Base-by-base conservation (phyloP, 1,139 yeast genomes). In the Pichia sp. region DNA sequence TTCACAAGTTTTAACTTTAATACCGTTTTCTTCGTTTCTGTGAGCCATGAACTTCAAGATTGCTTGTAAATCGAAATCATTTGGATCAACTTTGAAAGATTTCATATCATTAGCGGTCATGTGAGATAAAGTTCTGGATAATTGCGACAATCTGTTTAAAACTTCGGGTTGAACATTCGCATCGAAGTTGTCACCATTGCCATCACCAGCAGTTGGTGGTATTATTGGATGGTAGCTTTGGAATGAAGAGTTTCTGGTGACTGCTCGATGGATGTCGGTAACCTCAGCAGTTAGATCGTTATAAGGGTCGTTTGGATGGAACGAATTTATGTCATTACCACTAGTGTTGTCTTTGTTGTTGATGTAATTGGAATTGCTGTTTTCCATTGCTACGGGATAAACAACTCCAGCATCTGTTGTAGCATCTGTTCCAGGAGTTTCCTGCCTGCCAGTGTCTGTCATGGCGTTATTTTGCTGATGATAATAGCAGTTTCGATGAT, bases 1-100 rank as follows among this genome's bases (percentile, higher is more conserved):
- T 51, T 82, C 82, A 9, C 77, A 65, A 23, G 66, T 62, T 52
- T 79, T 69, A 32, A 67, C 59, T 40, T 69, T 68, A 27, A 77
- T 68, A 24, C 80, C 80, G 55, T 75, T 73, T 39, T 70, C 70
- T 34, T 61, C 59, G 2, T 73, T 59, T 16, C 61, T 55, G 13
- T 54, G 51, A 11, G 60, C 56, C 53, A 69, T 59, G 22, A 59
- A 56, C 27, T 61, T 46, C 36, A 71, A 50, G 30, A 70, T 62
- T 26, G 49, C 56, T 24, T 61, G 58, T 45, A 71, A 64, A 47
- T 70, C 72, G 45, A 63, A 63, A 46, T 63, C 64, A 16, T 60
- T 52, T 27, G 56, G 56, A 40, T 55, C 60, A 12, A 63, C 47
- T 15, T 42, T 42, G 18, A 61, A 60, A 18, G 49, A 42, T 29